Evolutionary conservation across 768 basidiomycete genomes (phyloP).

Genomic region (Favolaschia claudopus): DNA sequence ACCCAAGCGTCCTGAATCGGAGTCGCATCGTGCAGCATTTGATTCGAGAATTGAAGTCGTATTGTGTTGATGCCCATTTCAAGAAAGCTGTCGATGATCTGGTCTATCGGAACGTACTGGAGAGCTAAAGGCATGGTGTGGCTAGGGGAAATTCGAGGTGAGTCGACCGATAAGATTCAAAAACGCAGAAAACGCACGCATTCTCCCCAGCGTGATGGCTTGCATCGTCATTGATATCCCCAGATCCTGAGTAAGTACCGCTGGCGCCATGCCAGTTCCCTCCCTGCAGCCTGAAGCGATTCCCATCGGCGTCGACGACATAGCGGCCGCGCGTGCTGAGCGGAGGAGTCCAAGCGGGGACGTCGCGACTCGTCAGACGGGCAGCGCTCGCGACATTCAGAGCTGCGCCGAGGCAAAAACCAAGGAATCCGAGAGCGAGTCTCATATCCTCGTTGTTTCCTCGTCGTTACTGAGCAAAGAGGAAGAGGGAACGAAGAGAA

Average conservation of each 20-base stretch:
- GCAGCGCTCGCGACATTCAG: neutral
- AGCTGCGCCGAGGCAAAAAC: neutral
- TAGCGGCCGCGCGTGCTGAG: conserved; percentile 23
- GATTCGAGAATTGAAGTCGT: conserved; percentile 23
- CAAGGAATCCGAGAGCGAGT: no score
- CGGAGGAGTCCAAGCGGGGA: conserved; percentile 6
- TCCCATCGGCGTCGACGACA: conserved; percentile 18
- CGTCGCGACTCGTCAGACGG: neutral
- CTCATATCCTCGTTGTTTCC: no score
- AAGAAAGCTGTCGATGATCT: conserved; percentile 26
- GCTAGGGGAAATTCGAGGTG: no score
- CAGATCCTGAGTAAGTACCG: conserved; percentile 17
- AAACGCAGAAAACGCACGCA: neutral
- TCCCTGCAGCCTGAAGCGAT: conserved; percentile 13
- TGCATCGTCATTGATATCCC: conserved; percentile 21
- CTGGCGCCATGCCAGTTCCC: conserved; percentile 23
- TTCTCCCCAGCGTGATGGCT: conserved; percentile 19
- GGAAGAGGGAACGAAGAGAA: no score
- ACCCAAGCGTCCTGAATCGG: conserved; percentile 14
- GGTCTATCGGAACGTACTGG: conserved; percentile 27
- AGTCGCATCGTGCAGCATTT: conserved; percentile 23
- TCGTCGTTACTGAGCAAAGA: no score
- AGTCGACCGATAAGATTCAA: no score
- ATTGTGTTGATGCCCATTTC: conserved; percentile 20
- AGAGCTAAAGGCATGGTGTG: conserved; percentile 27